A percentile compares a stretch with the other conserved stretches of the same genome.
Evolutionary conservation across 306 rosid species (phyloP).

Genomic region (Myrica gale): DNA sequence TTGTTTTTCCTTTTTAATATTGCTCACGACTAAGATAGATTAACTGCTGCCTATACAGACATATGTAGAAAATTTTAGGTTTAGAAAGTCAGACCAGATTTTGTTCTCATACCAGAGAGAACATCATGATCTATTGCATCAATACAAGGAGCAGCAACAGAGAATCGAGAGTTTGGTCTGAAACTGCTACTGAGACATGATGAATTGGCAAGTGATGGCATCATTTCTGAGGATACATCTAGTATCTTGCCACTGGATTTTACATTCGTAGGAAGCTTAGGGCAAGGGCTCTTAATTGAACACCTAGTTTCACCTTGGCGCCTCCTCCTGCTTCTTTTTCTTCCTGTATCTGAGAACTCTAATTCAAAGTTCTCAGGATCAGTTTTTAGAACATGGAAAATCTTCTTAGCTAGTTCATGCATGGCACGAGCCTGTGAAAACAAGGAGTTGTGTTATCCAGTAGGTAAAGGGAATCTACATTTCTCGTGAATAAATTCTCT

Average conservation of each 20-base stretch:
- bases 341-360: slow-evolving; percentile 37
- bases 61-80: neutral
- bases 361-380: slow-evolving; percentile 28
- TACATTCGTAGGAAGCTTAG: slow-evolving; percentile 12
- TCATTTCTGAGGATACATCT: slow-evolving; percentile 25
- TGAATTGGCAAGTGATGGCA: slow-evolving; percentile 30
- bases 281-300: slow-evolving; percentile 1
- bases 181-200: slow-evolving; percentile 23
- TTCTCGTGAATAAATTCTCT: slow-evolving; percentile 6
- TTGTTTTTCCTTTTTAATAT: neutral
- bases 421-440: slow-evolving; percentile 38
- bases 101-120: slow-evolving; percentile 33
- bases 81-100: neutral
- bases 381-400: slow-evolving; percentile 27
- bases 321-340: slow-evolving; percentile 14
- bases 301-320: slow-evolving; percentile 9
- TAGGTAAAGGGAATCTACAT: slow-evolving; percentile 3
- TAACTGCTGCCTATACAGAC: neutral
- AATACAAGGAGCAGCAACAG: slow-evolving; percentile 20
- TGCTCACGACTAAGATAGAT: neutral
- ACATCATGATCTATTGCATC: slow-evolving; percentile 29
- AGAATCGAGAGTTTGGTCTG: slow-evolving; percentile 21
- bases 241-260: slow-evolving; percentile 30
- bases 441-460: neutral
- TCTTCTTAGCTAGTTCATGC: slow-evolving; percentile 22